These are phyloP conservation scores for Neurospora sp. DNA, from an alignment of 495 filamentous ascomycete genomes.

Conservation along the genomic window DNA sequence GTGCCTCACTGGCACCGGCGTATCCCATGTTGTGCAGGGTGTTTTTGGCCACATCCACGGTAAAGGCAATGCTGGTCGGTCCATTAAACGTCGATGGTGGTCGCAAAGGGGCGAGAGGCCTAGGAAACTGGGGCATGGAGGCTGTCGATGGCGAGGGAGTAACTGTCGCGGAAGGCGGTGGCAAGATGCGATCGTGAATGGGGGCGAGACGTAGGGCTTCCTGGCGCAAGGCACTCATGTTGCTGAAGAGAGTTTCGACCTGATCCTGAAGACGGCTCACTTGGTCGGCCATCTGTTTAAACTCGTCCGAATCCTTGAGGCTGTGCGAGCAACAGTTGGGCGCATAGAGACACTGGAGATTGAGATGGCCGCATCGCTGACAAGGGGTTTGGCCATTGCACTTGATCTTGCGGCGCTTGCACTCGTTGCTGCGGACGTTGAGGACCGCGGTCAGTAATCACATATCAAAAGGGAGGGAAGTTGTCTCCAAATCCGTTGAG, in stretches of 20 bases:
- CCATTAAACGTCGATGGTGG: slow-evolving; percentile 64
- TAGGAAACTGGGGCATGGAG: slow-evolving; percentile 21
- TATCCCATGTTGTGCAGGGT: slow-evolving; percentile 88
- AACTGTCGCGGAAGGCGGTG: slow-evolving; percentile 18
- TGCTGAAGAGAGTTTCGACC: slow-evolving; percentile 64
- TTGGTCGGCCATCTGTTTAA: slow-evolving; percentile 63
- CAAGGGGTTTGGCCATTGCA: slow-evolving; percentile 82
- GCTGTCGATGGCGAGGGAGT: slow-evolving; percentile 27
- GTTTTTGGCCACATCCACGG: slow-evolving; percentile 75
- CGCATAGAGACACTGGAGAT: slow-evolving; percentile 74
- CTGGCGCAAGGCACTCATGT: slow-evolving; percentile 53
- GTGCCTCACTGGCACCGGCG: slow-evolving; percentile 43
- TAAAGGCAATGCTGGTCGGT: slow-evolving; percentile 78
- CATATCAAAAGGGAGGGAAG: background rate
- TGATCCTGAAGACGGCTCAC: slow-evolving; percentile 71
- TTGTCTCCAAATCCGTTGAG: background rate
- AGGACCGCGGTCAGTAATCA: background rate
- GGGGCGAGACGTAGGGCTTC: slow-evolving; percentile 31
- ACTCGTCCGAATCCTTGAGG: slow-evolving; percentile 87
- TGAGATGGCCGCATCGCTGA: slow-evolving; percentile 72
- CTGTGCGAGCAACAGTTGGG: slow-evolving; percentile 74
- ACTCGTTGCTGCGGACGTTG: slow-evolving; percentile 54
- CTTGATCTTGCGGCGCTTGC: slow-evolving; percentile 85
- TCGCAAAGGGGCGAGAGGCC: slow-evolving; percentile 17
- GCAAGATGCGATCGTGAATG: slow-evolving; percentile 25